Evolutionary conservation across 352 stramenopile species (phyloP).

Genomic region (Pythium rhizo-oryzae): DNA sequence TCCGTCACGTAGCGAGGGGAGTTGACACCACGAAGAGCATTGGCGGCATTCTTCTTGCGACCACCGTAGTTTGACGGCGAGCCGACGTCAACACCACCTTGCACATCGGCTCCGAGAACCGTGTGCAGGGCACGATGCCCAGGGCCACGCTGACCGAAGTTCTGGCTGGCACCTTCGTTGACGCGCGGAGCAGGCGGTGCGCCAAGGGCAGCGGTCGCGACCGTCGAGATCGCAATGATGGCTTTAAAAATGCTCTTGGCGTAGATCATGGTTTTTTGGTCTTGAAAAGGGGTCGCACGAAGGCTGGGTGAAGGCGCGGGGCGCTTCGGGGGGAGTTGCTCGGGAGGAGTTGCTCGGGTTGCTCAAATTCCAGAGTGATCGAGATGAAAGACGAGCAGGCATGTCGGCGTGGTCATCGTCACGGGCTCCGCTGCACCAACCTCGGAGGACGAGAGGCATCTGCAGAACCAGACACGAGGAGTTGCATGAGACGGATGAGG

Average conservation of each 20-base stretch:
- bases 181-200: constrained; percentile 21
- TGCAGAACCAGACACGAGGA: constrained; percentile 1
- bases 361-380: constrained; percentile 33
- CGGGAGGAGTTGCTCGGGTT: constrained; percentile 18
- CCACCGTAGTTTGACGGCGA: constrained; percentile 46
- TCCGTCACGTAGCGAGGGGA: constrained; percentile 35
- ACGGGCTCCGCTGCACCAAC: not conserved
- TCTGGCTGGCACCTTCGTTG: constrained; percentile 28
- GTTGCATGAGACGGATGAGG: not conserved
- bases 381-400: not conserved
- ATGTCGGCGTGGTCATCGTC: no score
- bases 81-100: constrained; percentile 27
- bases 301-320: constrained; percentile 21
- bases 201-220: constrained; percentile 40
- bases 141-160: constrained; percentile 30
- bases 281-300: constrained; percentile 28
- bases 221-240: constrained; percentile 58
- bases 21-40: constrained; percentile 40
- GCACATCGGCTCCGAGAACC: constrained; percentile 29
- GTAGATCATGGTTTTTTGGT: constrained; percentile 52
- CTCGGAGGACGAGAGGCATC: not conserved
- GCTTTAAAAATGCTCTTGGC: constrained; percentile 56
- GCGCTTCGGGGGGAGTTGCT: constrained; percentile 22
- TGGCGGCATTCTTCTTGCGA: constrained; percentile 35
- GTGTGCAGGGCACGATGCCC: constrained; percentile 35